A percentile compares a stretch with the other conserved stretches of the same genome.
Conservation (phyloP, 257 asterid genomes). For the Cinchona pubescens region DNA sequence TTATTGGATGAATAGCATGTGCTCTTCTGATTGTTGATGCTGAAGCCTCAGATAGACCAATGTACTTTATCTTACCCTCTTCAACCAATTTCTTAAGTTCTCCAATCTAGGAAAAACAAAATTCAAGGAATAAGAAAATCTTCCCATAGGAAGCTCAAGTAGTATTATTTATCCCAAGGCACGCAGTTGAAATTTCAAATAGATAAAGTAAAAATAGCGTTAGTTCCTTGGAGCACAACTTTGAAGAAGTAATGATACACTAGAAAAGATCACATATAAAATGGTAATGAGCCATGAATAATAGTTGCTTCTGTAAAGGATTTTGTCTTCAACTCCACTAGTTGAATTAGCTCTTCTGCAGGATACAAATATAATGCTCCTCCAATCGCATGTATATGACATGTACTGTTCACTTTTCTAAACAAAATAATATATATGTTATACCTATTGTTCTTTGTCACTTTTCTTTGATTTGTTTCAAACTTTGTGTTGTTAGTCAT, state of each 20-base stretch:
- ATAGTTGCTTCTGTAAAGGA: neutral
- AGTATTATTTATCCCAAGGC: neutral
- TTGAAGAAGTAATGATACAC: neutral
- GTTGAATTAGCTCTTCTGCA: neutral
- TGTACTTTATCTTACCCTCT: constrained; percentile 71
- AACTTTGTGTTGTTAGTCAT: neutral
- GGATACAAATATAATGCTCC: no score
- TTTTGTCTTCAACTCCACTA: neutral
- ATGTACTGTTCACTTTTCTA: no score
- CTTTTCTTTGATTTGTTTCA: no score
- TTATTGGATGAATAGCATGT: constrained; percentile 67
- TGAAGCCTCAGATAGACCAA: constrained; percentile 74
- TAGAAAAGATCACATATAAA: neutral
- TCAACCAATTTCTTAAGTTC: constrained; percentile 70
- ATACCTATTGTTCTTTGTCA: neutral
- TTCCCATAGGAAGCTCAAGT: neutral
- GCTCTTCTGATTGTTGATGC: constrained; percentile 76
- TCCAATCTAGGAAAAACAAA: constrained; percentile 47
- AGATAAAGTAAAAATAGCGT: no score
- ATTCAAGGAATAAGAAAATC: neutral
- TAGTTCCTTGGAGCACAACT: neutral
- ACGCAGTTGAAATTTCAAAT: neutral
- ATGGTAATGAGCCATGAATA: neutral
- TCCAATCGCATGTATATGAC: neutral
- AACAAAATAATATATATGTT: no score